Base-by-base conservation (phyloP, 108 stramenopile genomes). In the Asterionellopsis glacialis region DNA sequence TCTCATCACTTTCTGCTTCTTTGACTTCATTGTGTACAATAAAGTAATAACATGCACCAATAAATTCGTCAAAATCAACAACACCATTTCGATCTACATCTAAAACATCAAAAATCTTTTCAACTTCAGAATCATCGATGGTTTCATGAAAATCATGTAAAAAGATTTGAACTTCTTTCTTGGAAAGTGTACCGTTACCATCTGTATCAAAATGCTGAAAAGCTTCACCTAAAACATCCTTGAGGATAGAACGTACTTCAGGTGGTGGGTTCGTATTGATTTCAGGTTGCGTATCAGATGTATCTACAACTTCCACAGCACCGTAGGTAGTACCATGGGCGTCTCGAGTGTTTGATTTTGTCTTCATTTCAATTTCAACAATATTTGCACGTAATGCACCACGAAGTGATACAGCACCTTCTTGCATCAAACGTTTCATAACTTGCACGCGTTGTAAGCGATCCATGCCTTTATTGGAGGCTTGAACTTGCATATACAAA, bases 41-140 rank as follows among this genome's bases (percentile, higher is more conserved):
- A 52, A 93, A 75, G 54, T 73, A 57, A 41, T 90, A 88, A 38
- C 90, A 90, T 42, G 91, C 81, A 18, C 61, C 58, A 19, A 98
- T 88, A 64, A 98, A 98, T 74, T 98, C 97, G 39, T 91, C 80
- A 52, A 82, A 87, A 15, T 79, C 74, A 55, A 98, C 86, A 43
- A 50, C 54, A 13, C 88, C 91, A 44, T 66, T 73, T 2, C 65
- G 54, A 59, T 98, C 85, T 0, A 54, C 65, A 61, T 96, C 97
- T 43, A 88, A 84, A 28, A 77, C 60, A 11, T 33, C 41, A 40
- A 92, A 74, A 33, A 97, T 57, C 11, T 67, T 51, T 15, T 78
- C 54, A 28, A 89, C 59, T 40, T 83, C 65, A 1, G 63, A 52
- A 21, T 76, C 69, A 16, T 57, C 55, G 44, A 91, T 69, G 16